Conservation (phyloP, 495 filamentous ascomycete species). For the Penicillium crystallinum region DNA sequence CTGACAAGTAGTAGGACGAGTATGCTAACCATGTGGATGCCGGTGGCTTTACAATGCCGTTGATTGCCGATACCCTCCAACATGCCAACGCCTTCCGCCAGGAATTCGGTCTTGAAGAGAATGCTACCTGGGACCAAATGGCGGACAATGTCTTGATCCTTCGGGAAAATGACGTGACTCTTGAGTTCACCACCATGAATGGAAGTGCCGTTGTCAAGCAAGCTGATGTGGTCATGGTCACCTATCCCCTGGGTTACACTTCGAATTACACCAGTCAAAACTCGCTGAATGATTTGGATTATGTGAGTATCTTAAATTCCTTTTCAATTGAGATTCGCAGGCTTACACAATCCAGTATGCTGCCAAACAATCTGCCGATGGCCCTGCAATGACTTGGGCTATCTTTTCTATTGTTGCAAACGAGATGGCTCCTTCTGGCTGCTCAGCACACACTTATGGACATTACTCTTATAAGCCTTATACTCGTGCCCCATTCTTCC, state of each 20-base stretch:
- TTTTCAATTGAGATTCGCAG: too few relatives aligned
- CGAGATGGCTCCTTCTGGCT: conserved; percentile 53
- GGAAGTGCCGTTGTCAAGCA: conserved; percentile 59
- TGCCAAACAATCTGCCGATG: conserved; percentile 55
- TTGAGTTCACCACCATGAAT: conserved; percentile 67
- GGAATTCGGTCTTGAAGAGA: conserved; percentile 48
- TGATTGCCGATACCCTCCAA: conserved; percentile 53
- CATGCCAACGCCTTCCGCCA: conserved; percentile 53
- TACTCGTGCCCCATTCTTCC: conserved; percentile 46
- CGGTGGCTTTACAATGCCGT: conserved; percentile 66
- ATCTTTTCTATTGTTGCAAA: conserved; percentile 60
- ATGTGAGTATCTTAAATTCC: conserved; percentile 29
- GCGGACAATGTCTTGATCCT: conserved; percentile 49
- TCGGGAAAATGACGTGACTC: conserved; percentile 56
- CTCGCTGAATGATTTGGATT: conserved; percentile 53
- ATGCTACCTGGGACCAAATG: conserved; percentile 49
- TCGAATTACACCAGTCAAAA: conserved; percentile 49
- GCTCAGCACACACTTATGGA: conserved; percentile 58
- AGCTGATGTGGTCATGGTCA: conserved; percentile 58
- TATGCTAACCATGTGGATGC: conserved; percentile 69
- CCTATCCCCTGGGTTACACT: conserved; percentile 52
- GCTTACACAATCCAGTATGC: conserved; percentile 43
- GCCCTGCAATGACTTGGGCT: conserved; percentile 64
- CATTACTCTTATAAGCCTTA: conserved; percentile 57
- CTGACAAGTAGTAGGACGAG: conserved; percentile 47